Base-by-base conservation (phyloP, 805 yeast genomes). In the Zygosaccharomyces rouxii region DNA sequence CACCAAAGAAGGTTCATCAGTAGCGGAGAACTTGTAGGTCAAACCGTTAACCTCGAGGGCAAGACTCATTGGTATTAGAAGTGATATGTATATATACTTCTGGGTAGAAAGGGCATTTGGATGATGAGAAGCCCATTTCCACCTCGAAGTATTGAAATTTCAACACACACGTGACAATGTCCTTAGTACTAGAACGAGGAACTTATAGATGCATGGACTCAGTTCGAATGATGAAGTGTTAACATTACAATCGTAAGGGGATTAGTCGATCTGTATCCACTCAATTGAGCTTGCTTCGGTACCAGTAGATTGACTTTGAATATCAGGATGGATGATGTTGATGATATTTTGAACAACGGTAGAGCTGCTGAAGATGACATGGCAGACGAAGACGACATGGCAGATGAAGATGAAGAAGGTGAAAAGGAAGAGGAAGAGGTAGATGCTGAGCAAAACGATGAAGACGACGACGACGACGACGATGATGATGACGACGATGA, bases 1-100 rank as follows among this genome's bases (percentile, higher is more conserved):
- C 26, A 77, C 76, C 13, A 94, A 71, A 0, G 96, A 95, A 2
- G 86, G 77, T 44, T 76, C 75, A 3, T 76, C 71, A 46, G 76
- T 71, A 5, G 70, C 67, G 1, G 84, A 78, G 60, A 86, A 92
- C 23, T 77, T 80, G 66, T 89, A 94, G 1, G 83, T 78, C 44
- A 92, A 71, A 39, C 80, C 69, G 9, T 72, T 70, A 0, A 90
- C 82, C 53, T 76, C 81, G 14, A 90, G 81, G 38, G 92, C 67
- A 21, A 44, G 43, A 22, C 49, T 44, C 54, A 48, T 51, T 16
- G 21, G n/a, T 21, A 21, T 9, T 5, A 14, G 28, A 14, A 14
- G 11, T 2, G 37, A 14, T 16, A 14, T 16, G 7, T 14, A 19
- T 9, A 16, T 14, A 3, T 6, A 9, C 28, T 25, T 25, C 2